Conservation (phyloP, 1,139 yeast genomes). For the Suhomyces ambrosiae region DNA sequence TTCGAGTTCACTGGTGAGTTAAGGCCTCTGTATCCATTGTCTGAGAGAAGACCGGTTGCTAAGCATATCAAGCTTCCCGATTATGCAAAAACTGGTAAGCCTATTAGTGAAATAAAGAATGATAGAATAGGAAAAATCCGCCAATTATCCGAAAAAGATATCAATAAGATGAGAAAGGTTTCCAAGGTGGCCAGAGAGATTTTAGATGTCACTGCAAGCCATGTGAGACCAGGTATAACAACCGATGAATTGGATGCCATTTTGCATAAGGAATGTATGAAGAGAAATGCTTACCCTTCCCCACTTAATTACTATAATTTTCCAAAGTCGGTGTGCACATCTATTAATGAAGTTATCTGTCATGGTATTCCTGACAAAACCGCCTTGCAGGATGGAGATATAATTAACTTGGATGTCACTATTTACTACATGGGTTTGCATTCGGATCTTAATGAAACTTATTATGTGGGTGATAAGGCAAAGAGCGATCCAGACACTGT, state of each 20-base stretch:
- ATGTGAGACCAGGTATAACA: conserved; percentile 82
- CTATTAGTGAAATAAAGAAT: conserved; percentile 72
- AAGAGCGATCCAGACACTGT: conserved; percentile 73
- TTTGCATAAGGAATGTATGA: conserved; percentile 85
- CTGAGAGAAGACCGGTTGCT: conserved; percentile 72
- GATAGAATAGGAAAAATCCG: conserved; percentile 71
- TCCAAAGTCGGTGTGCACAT: conserved; percentile 92
- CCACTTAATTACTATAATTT: conserved; percentile 93
- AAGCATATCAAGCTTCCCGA: conserved; percentile 77
- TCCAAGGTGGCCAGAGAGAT: conserved; percentile 83
- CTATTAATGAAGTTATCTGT: conserved; percentile 92
- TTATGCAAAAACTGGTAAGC: conserved; percentile 80
- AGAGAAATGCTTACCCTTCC: conserved; percentile 91
- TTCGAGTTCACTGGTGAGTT: conserved; percentile 72
- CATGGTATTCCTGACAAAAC: conserved; percentile 97
- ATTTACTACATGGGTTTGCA: conserved; percentile 86
- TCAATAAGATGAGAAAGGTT: conserved; percentile 72
- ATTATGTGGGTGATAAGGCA: conserved; percentile 93
- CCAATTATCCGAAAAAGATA: conserved; percentile 62
- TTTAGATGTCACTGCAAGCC: conserved; percentile 82
- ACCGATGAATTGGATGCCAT: conserved; percentile 90
- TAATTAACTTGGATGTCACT: conserved; percentile 87
- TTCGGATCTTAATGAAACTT: conserved; percentile 94
- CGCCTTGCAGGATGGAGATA: conserved; percentile 88
- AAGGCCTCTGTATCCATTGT: conserved; percentile 79